These are phyloP conservation scores for Porpolomopsis calyptriformis DNA, from an alignment of 768 basidiomycete genomes.

Conservation along the genomic window DNA sequence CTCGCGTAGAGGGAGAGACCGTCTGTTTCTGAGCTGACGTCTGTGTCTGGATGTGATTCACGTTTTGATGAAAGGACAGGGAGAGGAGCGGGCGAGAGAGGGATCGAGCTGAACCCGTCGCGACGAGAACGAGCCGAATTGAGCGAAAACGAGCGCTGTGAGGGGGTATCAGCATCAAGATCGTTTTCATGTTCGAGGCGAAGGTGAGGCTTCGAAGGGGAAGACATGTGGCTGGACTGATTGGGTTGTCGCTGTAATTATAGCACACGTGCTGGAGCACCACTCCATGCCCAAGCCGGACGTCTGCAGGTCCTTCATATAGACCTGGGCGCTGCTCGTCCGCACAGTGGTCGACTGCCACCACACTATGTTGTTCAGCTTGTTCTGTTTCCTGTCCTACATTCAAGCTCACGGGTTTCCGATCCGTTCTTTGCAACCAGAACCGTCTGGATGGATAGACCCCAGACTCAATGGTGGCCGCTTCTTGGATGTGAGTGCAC, in stretches of 20 bases:
- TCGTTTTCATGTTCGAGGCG: slow-evolving; percentile 31
- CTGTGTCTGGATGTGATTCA: slow-evolving; percentile 38
- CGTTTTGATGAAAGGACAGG: slow-evolving; percentile 26
- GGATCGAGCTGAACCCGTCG: not conserved
- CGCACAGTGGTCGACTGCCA: not conserved
- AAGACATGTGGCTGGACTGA: not conserved
- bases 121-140: slow-evolving; percentile 51
- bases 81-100: slow-evolving; percentile 1
- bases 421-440: not conserved
- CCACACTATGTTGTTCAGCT: not conserved
- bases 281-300: not conserved
- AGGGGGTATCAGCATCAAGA: slow-evolving; percentile 66
- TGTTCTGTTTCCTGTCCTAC: not conserved
- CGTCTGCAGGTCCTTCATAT: slow-evolving; percentile 3
- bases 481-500: slow-evolving; percentile 56
- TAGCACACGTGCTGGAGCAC: not conserved
- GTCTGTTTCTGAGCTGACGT: slow-evolving; percentile 44
- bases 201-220: slow-evolving; percentile 10
- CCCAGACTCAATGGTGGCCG: slow-evolving; percentile 65
- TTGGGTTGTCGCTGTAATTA: not conserved
- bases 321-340: not conserved
- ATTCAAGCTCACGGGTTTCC: not conserved
- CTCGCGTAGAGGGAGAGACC: slow-evolving; percentile 40
- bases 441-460: slow-evolving; percentile 40
- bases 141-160: slow-evolving; percentile 67